A percentile compares a stretch with the other conserved stretches of the same genome.
Evolutionary conservation across 805 yeast species (phyloP).

Genomic region (Suhomyces sp.): DNA sequence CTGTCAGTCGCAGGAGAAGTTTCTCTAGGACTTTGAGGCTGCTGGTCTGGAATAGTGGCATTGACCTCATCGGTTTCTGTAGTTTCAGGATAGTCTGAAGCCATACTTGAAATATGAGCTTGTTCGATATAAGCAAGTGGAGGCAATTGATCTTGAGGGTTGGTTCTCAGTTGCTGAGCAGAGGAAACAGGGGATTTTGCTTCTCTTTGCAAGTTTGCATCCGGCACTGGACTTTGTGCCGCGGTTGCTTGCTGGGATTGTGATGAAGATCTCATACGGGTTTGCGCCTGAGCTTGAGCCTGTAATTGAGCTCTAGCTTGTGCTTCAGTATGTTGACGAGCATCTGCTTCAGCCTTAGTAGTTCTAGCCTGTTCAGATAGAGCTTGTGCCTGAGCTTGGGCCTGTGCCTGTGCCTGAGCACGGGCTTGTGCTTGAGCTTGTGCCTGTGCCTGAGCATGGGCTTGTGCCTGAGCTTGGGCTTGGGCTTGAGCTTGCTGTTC

Average conservation of each 20-base stretch:
- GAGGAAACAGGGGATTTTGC: neutral
- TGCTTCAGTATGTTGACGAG: neutral
- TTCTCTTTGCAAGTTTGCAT: neutral
- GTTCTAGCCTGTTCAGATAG: neutral
- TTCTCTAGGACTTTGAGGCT: conserved; percentile 24
- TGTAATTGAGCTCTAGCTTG: neutral
- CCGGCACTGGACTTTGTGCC: neutral
- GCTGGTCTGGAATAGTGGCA: conserved; percentile 24
- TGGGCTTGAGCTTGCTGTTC: neutral
- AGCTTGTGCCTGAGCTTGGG: conserved; percentile 2
- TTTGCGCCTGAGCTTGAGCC: neutral
- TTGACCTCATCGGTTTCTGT: neutral
- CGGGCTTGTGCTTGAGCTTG: neutral
- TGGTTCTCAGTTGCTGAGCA: neutral
- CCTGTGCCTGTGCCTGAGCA: neutral
- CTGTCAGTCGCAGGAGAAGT: conserved; percentile 21
- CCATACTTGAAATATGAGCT: conserved; percentile 33
- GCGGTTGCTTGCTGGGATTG: neutral
- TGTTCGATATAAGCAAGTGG: conserved; percentile 34
- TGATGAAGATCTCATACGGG: neutral
- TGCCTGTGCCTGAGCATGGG: neutral
- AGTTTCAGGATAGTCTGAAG: conserved; percentile 13
- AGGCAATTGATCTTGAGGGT: conserved; percentile 7
- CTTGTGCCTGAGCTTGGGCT: neutral
- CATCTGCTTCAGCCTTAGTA: neutral